Base-by-base conservation (phyloP, 2,329 filamentous ascomycete genomes). In the Phialocephala sp. region DNA sequence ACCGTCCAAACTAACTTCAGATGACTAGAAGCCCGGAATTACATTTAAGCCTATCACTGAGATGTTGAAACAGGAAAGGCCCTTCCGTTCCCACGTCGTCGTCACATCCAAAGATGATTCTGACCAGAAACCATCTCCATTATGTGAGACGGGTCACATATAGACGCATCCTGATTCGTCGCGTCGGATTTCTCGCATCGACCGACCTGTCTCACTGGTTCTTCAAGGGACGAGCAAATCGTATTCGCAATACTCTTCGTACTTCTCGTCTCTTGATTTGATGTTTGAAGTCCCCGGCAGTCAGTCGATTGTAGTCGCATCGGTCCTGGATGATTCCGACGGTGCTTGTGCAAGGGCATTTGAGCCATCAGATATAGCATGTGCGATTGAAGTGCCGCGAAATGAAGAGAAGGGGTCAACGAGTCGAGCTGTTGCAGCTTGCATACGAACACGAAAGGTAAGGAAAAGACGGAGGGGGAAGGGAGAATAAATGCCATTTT, bases 391-490 rank as follows among this genome's bases (percentile, higher is more conserved):
- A 9, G 12, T 50, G 45, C n/a, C 20, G 45, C 3, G 27, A 32
- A 32, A 32, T 32, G 27, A 32, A 24, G 45, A 43, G 56, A 59
- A 39, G 24, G 35, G 2, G 36, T 50, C 11, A 18, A 50, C 22
- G 56, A 27, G 56, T 59, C 35, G 61, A 39, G 41, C 89, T 83
- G 41, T 68, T 18, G 15, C 41, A 43, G 41, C 41, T 43, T 50
- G 45, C 20, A 50, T 50, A 22, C 45, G 45, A 50, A 50, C 45
- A 50, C 45, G 45, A 50, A 20, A 27, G 27, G 27, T 32, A 32
- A 6, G 27, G n/a, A n/a, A 32, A 3, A 32, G 27, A 32, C 3
- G 27, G 6, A 32, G 27, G 3, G 27, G 27, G 27, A 32, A 32
- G 27, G 27, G 27, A 32, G 6, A 32, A 32, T 32, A 32, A 32